These are phyloP conservation scores for Septoria petroselini DNA, from an alignment of 2,329 filamentous ascomycete species.

Conservation along the genomic window DNA sequence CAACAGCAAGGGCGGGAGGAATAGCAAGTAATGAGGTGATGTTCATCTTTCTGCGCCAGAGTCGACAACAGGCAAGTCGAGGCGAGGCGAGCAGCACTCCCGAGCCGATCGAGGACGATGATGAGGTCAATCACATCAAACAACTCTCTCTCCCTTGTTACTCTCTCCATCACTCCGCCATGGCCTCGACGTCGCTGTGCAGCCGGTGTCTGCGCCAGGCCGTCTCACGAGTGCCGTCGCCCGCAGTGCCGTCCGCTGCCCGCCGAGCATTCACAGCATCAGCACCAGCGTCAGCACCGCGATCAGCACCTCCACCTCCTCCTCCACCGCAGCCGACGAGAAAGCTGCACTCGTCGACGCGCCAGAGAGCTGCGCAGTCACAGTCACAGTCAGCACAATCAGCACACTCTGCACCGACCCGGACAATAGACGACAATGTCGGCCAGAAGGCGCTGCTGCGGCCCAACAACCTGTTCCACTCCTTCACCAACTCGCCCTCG, in stretches of 20 bases:
- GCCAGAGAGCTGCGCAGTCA: slow-evolving; percentile 24
- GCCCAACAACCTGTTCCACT: slow-evolving; percentile 86
- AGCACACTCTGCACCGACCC: slow-evolving; percentile 3
- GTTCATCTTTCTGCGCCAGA: too few species aligned
- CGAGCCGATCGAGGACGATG: slow-evolving; percentile 7
- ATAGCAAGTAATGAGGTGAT: too few species aligned
- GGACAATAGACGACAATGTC: slow-evolving; percentile 18
- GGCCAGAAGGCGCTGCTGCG: slow-evolving; percentile 50
- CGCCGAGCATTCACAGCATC: slow-evolving; percentile 27
- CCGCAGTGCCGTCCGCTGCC: slow-evolving; percentile 11
- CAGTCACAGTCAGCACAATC: slow-evolving; percentile 22
- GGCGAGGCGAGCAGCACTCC: slow-evolving; percentile 7
- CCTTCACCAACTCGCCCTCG: slow-evolving; percentile 83
- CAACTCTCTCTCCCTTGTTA: neutral
- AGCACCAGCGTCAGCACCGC: slow-evolving; percentile 20
- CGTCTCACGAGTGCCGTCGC: slow-evolving; percentile 8
- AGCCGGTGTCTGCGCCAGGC: slow-evolving; percentile 29
- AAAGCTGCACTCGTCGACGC: slow-evolving; percentile 27
- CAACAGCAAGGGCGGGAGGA: too few species aligned
- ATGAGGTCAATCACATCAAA: slow-evolving; percentile 5
- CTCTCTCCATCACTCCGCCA: neutral
- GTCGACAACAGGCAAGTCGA: slow-evolving; percentile 2
- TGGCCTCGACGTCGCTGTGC: slow-evolving; percentile 30
- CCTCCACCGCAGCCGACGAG: slow-evolving; percentile 24
- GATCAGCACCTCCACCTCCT: too few species aligned